These are phyloP conservation scores for Tuber melanosporum DNA, from an alignment of 495 filamentous ascomycete genomes.

Conservation along the genomic window DNA sequence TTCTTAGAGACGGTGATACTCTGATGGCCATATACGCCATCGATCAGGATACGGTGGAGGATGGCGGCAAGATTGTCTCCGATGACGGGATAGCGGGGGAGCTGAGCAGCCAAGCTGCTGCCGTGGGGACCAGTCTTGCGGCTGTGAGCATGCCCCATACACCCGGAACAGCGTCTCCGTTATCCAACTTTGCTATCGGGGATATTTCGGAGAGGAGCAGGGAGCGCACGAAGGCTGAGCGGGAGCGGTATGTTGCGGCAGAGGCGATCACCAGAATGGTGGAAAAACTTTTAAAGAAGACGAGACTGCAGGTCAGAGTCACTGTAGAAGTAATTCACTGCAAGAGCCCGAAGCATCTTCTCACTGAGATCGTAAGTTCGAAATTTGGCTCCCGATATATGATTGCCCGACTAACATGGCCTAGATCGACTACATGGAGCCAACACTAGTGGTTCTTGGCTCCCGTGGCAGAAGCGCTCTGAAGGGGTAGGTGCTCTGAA, in stretches of 20 bases:
- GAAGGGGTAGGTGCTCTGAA: conserved; percentile 64
- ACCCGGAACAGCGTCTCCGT: conserved; percentile 37
- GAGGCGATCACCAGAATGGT: conserved; percentile 71
- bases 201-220: conserved; percentile 34
- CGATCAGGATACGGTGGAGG: conserved; percentile 67
- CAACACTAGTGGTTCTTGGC: conserved; percentile 89
- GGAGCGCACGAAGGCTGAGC: conserved; percentile 56
- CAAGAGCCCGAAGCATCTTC: conserved; percentile 83
- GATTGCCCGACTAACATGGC: conserved; percentile 17
- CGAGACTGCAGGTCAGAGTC: conserved; percentile 78
- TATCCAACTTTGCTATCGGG: conserved; percentile 21
- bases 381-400: neutral
- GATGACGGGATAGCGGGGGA: conserved; percentile 32
- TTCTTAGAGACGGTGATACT: conserved; percentile 92
- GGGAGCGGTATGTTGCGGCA: conserved; percentile 68
- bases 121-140: conserved; percentile 18
- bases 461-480: conserved; percentile 82
- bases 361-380: conserved; percentile 64
- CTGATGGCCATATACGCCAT: conserved; percentile 85
- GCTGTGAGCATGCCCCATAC: conserved; percentile 16
- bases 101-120: conserved; percentile 27
- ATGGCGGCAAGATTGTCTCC: conserved; percentile 41
- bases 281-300: conserved; percentile 78
- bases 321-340: conserved; percentile 96
- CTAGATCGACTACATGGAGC: conserved; percentile 79